Base-by-base conservation (phyloP, 2,329 filamentous ascomycete genomes). In the Colletotrichum limetticola region DNA sequence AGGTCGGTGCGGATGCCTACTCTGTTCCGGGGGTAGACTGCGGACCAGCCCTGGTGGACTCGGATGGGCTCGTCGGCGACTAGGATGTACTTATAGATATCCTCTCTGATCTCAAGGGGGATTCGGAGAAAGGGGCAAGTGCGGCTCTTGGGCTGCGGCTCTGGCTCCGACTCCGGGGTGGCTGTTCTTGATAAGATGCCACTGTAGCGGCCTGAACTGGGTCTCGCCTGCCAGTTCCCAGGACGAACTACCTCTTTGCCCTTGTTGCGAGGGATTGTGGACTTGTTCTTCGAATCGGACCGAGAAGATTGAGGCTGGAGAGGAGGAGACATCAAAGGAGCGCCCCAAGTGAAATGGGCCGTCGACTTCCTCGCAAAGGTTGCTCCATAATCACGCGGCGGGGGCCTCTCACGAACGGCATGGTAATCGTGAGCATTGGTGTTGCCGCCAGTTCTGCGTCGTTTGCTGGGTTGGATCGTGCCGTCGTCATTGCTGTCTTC, bases 21-120 rank as follows among this genome's bases (percentile, higher is more conserved):
- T 8, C 68, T 61, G n/a, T 62, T 66, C 7, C 78, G 77, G 37
- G 77, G 77, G 63, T 79, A 83, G 4, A 83, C 77, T 2, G 77
- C 72, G 24, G 73, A 79, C 83, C 83, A 85, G 14, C 77, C 76
- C 12, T 77, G 75, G 35, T 82, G 78, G 4, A 84, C 82, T 5
- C 76, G 76, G 26, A 86, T 80, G 1, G 80, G 77, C 8, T 76
- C 74, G 7, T 78, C 37, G 1, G 79, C 76, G 2, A 82, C 75
- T 8, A 85, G 79, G 0, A 84, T 75, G 9, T 78, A 14, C 11
- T 77, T 75, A 53, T 80, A 84, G 3, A 85, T 78, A 0, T 76
- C 69, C 9, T 78, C 67, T 7, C 81, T 76, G 42, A 83, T 75
- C 49, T 83, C 81, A 0, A 68, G 9, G 0, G 83, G 79, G 1